phyloP scores from a whole-genome alignment of 441 rosid genomes.

The Gossypium lobatum region DNA sequence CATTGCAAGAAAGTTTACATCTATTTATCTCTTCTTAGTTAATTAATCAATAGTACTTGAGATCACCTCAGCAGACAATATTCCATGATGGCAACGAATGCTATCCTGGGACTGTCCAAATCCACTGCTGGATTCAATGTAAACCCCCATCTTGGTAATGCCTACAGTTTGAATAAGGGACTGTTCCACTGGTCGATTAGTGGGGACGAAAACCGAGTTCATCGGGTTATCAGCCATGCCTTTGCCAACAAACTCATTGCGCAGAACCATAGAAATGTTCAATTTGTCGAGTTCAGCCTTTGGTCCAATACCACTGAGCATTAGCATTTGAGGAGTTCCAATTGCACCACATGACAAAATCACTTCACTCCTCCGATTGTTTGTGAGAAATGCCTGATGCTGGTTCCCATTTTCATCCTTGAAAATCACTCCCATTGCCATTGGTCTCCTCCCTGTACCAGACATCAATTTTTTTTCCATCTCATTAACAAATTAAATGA shows the following conservation, averaged over 20 bases:
- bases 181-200: conserved; percentile 48
- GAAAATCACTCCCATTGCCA: conserved; percentile 76
- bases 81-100: conserved; percentile 76
- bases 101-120: conserved; percentile 73
- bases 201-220: conserved; percentile 76
- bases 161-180: conserved; percentile 89
- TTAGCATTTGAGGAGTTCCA: conserved; percentile 80
- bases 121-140: conserved; percentile 91
- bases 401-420: conserved; percentile 73
- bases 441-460: conserved; percentile 49
- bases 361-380: conserved; percentile 59
- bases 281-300: conserved; percentile 51
- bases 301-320: conserved; percentile 92
- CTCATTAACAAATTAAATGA: neutral
- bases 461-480: neutral
- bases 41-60: neutral
- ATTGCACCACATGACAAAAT: conserved; percentile 84
- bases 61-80: conserved; percentile 74
- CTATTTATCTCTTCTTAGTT: neutral
- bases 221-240: conserved; percentile 95
- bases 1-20: neutral
- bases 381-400: conserved; percentile 57
- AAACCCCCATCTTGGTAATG: conserved; percentile 79
- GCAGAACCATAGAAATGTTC: conserved; percentile 53
- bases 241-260: conserved; percentile 64